These are phyloP conservation scores for Pulveroboletus frians DNA, from an alignment of 768 basidiomycete genomes.

Conservation along the genomic window DNA sequence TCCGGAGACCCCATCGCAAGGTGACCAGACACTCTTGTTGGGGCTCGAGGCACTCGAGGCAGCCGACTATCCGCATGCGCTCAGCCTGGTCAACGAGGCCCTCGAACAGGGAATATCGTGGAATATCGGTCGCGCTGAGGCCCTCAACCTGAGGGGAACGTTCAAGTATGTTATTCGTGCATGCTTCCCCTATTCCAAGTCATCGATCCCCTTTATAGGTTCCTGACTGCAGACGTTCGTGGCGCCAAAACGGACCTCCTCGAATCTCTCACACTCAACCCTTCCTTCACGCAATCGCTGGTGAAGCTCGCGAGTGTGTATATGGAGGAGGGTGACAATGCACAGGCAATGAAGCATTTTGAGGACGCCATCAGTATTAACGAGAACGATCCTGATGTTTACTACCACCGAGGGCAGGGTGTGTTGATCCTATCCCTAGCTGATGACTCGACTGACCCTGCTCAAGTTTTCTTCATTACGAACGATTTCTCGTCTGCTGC, in stretches of 20 bases:
- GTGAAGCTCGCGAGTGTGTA: constrained; percentile 96
- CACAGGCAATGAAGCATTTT: constrained; percentile 84
- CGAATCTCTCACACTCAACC: constrained; percentile 64
- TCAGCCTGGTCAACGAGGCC: constrained; percentile 77
- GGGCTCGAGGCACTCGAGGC: constrained; percentile 82
- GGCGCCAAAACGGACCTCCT: constrained; percentile 83
- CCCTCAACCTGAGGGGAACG: constrained; percentile 88
- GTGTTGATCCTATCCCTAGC: not conserved
- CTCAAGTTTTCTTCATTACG: constrained; percentile 87
- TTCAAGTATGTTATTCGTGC: constrained; percentile 67
- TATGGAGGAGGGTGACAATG: constrained; percentile 89
- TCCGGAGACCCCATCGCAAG: constrained; percentile 69
- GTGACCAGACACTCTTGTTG: constrained; percentile 77
- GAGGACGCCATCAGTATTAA: constrained; percentile 83
- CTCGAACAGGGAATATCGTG: constrained; percentile 82
- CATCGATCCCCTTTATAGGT: constrained; percentile 42
- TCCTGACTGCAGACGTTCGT: constrained; percentile 78
- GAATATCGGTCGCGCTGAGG: constrained; percentile 73
- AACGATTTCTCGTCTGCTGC: constrained; percentile 83
- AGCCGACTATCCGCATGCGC: constrained; percentile 75
- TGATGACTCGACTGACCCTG: not conserved
- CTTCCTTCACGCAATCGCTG: constrained; percentile 75
- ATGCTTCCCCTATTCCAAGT: not conserved
- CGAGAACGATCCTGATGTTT: constrained; percentile 86
- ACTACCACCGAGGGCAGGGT: constrained; percentile 98